phyloP scores from a whole-genome alignment of 768 basidiomycete species.

The Filobasidium floriforme region DNA sequence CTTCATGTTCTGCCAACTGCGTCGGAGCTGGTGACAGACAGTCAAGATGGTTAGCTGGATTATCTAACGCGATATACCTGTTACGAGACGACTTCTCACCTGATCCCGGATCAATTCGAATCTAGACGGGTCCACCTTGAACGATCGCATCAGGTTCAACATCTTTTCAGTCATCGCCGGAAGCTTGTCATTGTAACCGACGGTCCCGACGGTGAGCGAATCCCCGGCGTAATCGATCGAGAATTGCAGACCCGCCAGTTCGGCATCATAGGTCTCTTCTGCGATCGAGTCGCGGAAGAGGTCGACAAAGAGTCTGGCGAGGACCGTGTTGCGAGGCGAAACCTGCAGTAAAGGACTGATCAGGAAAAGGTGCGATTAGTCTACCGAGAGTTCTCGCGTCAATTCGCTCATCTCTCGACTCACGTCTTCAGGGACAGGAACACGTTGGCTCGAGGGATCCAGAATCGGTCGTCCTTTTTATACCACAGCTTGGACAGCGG shows the following conservation, averaged over 20 bases:
- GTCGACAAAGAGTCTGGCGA: constrained; percentile 76
- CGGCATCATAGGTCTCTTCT: constrained; percentile 87
- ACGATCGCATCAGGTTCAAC: constrained; percentile 58
- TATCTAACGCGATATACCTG: background rate
- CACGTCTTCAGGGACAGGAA: constrained; percentile 51
- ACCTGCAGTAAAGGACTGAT: constrained; percentile 45
- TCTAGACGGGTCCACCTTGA: constrained; percentile 62
- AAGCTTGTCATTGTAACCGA: constrained; percentile 87
- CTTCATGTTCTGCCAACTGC: constrained; percentile 78
- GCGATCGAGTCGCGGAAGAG: constrained; percentile 80
- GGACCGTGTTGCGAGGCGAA: constrained; percentile 61
- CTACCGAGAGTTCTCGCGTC: too few species aligned
- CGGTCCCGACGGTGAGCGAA: constrained; percentile 61
- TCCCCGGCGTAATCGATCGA: constrained; percentile 57
- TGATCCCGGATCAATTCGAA: constrained; percentile 77
- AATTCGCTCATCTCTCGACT: constrained; percentile 15
- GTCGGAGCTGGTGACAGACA: constrained; percentile 53
- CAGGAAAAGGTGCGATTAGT: background rate
- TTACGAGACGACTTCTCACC: constrained; percentile 47
- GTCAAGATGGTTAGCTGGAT: background rate
- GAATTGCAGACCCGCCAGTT: constrained; percentile 79
- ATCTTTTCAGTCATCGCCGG: constrained; percentile 65
- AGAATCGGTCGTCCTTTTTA: constrained; percentile 95
- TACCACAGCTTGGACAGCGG: constrained; percentile 74
- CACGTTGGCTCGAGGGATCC: constrained; percentile 80